These are phyloP conservation scores for Trichoderma pleuroti DNA, from an alignment of 2,329 filamentous ascomycete species.

Conservation along the genomic window DNA sequence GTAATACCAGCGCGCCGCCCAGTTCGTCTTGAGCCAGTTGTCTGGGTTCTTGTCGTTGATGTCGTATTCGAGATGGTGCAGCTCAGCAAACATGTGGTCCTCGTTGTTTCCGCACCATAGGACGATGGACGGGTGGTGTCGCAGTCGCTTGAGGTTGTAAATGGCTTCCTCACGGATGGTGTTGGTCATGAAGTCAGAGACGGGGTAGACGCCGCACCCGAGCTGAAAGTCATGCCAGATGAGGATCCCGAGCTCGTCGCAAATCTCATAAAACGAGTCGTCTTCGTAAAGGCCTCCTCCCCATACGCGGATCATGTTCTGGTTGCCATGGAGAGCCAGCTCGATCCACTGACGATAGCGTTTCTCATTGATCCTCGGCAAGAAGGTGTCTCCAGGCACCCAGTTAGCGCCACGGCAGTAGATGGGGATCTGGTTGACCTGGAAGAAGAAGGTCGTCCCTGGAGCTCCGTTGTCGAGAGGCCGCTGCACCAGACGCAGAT, in stretches of 20 bases:
- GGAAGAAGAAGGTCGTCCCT: slow-evolving; percentile 62
- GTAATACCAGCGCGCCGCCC: slow-evolving; percentile 74
- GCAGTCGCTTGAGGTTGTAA: slow-evolving; percentile 56
- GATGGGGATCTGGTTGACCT: slow-evolving; percentile 66
- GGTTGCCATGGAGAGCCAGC: slow-evolving; percentile 67
- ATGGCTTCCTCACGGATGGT: slow-evolving; percentile 58
- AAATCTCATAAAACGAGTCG: slow-evolving; percentile 62
- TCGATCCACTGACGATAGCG: slow-evolving; percentile 68
- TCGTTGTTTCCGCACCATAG: slow-evolving; percentile 80
- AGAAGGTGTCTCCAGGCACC: slow-evolving; percentile 74
- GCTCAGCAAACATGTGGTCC: slow-evolving; percentile 33
- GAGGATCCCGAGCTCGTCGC: slow-evolving; percentile 62
- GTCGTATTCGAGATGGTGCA: slow-evolving; percentile 51
- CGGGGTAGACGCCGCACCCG: slow-evolving; percentile 56
- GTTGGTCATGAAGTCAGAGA: slow-evolving; percentile 54
- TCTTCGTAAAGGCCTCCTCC: slow-evolving; percentile 67
- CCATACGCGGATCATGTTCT: slow-evolving; percentile 74
- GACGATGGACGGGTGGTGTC: slow-evolving; percentile 63
- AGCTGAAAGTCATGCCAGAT: slow-evolving; percentile 73
- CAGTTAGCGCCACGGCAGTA: slow-evolving; percentile 76
- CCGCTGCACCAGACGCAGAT: slow-evolving; percentile 53
- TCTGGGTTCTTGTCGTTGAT: slow-evolving; percentile 73
- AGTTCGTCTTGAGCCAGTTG: slow-evolving; percentile 72
- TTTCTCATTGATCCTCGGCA: slow-evolving; percentile 59
- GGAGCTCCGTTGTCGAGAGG: slow-evolving; percentile 56